Percentiles rank a stretch among this genome's conserved stretches.
Conservation (phyloP, 306 rosid genomes). For the Castanopsis chinensis region DNA sequence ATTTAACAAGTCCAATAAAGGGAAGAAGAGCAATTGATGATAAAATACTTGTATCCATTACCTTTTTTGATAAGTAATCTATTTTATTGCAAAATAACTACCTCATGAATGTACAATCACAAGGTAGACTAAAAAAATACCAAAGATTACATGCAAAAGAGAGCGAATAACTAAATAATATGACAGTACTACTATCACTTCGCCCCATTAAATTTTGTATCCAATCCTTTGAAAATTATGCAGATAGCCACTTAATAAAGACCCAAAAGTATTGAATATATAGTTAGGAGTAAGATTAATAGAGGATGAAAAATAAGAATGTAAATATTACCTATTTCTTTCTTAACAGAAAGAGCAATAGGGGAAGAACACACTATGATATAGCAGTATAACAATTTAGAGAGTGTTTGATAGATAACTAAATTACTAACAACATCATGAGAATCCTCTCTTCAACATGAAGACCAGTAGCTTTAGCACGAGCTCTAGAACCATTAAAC, state of each 20-base stretch:
- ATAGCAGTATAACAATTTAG: not conserved
- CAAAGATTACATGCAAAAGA: not conserved
- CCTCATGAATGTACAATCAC: too few species aligned
- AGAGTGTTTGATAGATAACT: not conserved
- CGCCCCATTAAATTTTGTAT: not conserved
- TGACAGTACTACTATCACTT: too few species aligned
- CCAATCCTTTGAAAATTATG: conserved; percentile 13
- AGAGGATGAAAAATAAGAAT: not conserved
- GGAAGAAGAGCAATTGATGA: not conserved
- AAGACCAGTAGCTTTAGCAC: not conserved
- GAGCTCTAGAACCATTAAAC: not conserved
- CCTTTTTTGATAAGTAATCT: too few species aligned
- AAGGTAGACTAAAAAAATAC: too few species aligned
- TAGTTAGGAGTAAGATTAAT: not conserved
- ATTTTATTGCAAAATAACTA: too few species aligned
- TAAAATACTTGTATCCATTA: not conserved
- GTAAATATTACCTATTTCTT: not conserved
- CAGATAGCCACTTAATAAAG: not conserved
- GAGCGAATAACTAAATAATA: not conserved
- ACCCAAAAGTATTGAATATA: not conserved
- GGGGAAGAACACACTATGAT: too few species aligned
- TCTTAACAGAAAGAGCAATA: too few species aligned
- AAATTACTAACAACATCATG: not conserved
- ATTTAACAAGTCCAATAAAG: not conserved
- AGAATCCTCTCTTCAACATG: not conserved